Base-by-base conservation (phyloP, 345 rosid genomes). In the Hibiscus tridactylites region DNA sequence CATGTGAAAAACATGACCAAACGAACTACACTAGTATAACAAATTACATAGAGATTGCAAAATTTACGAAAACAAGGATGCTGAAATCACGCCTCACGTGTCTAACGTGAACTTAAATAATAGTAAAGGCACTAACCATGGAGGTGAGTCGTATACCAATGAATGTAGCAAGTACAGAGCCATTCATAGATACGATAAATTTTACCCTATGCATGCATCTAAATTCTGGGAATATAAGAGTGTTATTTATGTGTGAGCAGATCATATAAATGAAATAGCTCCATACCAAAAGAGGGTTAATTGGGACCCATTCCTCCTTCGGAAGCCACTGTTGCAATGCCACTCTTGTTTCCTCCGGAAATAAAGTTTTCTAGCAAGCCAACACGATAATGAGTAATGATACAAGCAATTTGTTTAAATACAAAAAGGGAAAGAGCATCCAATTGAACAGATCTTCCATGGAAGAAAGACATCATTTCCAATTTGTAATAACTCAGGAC, bases 311-410 rank as follows among this genome's bases (percentile, higher is more conserved):
- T 79, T 91, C 96, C 74, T 88, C 95, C 83, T 88, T 94, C 13
- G 98, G 98, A 82, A 94, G 91, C 98, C 98, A 91, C 8, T 75
- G 84, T 71, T 94, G 95, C 82, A 94, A 75, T 15, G 90, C 90
- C 73, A 79, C 86, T 83, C 97, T 87, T 70, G 98, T 94, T 86
- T 88, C 85, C 84, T 94, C 97, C 0, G 97, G 98, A 60, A 87
- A 78, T 11, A 87, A 83, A 47, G 95, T 94, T 83, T 88, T 86
- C 95, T 82, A 64, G 72, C 28, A 78, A 77, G 56, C 15, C 74
- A 71, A 37, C 61, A 60, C 58, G 26, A 73, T 10, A 68, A 65
- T 54, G 1, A 8, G 54, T 29, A 65, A 5, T 33, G 54, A 61
- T 21, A 24, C 35, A 28, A 10, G 78, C 56, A 5, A 69, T 61